Evolutionary conservation across 108 stramenopile species (phyloP), one percentile per base, ranked within the genome.

Genomic region (Chaetoceros tenuissimus): DNA sequence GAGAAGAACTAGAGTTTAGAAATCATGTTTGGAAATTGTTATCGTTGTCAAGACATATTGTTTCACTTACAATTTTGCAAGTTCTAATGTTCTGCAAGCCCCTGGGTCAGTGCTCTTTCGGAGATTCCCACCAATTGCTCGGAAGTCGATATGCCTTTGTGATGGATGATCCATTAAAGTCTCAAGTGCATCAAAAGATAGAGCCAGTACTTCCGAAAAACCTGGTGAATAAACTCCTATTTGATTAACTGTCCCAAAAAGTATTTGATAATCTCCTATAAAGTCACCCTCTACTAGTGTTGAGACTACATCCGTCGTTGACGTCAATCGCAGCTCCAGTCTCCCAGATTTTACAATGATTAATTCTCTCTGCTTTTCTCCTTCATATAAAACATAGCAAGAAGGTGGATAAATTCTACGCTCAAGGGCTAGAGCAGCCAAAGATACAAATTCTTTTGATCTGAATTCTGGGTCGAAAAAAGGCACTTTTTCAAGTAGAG

Each of bases 201-300:
- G 64, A 24, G 63, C 70, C 5, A 75, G 30, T 1, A 64, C 66
- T 51, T 79, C 78, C 18, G 65, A 51, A 30, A 72, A 72, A 31
- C 61, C 66, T 28, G 54, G 50, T 44, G 72, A 28, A 13, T 51
- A 28, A 29, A 70, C 58, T 24, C 66, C 60, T n/a, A 75, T 66
- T 45, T 75, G 69, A 28, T 75, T 71, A 46, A 55, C 31, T 44
- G 69, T 70, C 45, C 53, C 74, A 55, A 75, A 75, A 2, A 79
- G 55, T 3, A 79, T 66, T 56, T 75, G 78, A 51, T 65, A 69
- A 67, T 79, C 78, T 31, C 78, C 78, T 27, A 75, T 60, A 50
- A 59, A 79, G 66, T 79, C 78, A 1, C 73, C 73, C 10, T 62
- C 58, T 20, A 64, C 29, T 43, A 75, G 63, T 25, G 44, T 52